Evolutionary conservation across 345 rosid species (phyloP).

Genomic region (Heritiera fomes): DNA sequence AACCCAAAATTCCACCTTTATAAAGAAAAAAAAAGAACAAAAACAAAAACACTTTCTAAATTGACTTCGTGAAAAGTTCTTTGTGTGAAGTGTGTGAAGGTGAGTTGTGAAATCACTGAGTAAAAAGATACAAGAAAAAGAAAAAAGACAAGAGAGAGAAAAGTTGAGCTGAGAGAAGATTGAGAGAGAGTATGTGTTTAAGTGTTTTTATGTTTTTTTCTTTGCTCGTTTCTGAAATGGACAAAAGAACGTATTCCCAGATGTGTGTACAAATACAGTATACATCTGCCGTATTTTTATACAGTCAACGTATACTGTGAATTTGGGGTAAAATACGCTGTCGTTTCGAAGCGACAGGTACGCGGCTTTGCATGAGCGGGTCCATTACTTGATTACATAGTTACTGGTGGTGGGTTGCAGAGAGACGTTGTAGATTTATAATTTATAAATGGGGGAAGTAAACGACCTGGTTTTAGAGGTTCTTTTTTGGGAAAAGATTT

Average conservation of each 20-base stretch:
- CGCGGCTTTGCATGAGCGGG: constrained; percentile 21
- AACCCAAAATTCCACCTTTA: not conserved
- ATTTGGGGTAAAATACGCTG: not conserved
- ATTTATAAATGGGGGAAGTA: not conserved
- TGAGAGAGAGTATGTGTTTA: not conserved
- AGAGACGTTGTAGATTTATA: constrained; percentile 22
- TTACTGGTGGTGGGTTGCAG: constrained; percentile 12
- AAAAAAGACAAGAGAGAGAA: not conserved
- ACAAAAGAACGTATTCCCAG: constrained; percentile 7
- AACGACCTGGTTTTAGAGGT: not conserved
- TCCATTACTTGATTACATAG: not conserved
- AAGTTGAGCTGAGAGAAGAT: not conserved
- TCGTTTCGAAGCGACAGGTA: constrained; percentile 3
- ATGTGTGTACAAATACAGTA: constrained; percentile 15
- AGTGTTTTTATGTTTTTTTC: not conserved
- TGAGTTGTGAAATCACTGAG: not conserved
- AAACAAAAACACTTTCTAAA: not conserved
- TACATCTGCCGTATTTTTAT: not conserved
- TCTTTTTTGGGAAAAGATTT: not conserved
- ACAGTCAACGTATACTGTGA: constrained; percentile 18
- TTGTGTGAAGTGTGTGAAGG: not conserved
- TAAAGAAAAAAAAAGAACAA: not conserved
- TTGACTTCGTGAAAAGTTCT: not conserved
- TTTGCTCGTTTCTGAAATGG: not conserved
- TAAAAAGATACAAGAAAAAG: not conserved